Base-by-base conservation (phyloP, 83 land plant species). In the Picea engelmannii region DNA sequence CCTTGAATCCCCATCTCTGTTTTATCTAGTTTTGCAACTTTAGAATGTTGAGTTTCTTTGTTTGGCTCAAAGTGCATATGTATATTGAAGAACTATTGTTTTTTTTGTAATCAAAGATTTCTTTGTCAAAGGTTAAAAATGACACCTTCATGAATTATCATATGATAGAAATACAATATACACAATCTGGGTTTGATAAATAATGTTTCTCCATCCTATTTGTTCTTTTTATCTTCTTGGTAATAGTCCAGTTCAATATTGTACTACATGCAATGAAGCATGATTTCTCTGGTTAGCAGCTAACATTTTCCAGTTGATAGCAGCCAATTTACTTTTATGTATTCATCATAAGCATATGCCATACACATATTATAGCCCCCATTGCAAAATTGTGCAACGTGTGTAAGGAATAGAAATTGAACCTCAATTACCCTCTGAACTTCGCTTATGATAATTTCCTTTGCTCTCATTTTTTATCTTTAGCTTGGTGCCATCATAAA, bases 231-330 rank as follows among this genome's bases (percentile, higher is more conserved):
- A 6, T 66, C 24, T 66, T 20, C 25, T 9, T 21, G 25, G 68
- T 4, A 64, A 66, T 67, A 38, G 35, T 16, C 7, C 15, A 12
- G 42, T 17, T 31, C 35, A n/a, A 23, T 20, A n/a, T 12, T 38
- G 18, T 67, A 4, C 35, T 31, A 13, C 5, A 11, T 20, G 24
- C 55, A 73, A 73, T 38, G 21, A 73, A 7, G 38, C 25, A 25
- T 66, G 25, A 74, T 74, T 74, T 59, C 24, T 47, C 17, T 74
- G 59, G 77, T 9, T 74, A 74, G 59, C 27, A 74, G 59, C 25
- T 31, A 18, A 1, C 24, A n/a, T 16, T 11, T 70, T 16, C 75
- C 9, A 38, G 20, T 70, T 69, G 20, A 70, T 42, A 70, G 49
- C 49, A 42, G 75, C 75, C 75, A 70, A 70, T 70, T 70, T 70